Base-by-base conservation (phyloP, 2,329 filamentous ascomycete species). In the Sordariomycetes sp. region DNA sequence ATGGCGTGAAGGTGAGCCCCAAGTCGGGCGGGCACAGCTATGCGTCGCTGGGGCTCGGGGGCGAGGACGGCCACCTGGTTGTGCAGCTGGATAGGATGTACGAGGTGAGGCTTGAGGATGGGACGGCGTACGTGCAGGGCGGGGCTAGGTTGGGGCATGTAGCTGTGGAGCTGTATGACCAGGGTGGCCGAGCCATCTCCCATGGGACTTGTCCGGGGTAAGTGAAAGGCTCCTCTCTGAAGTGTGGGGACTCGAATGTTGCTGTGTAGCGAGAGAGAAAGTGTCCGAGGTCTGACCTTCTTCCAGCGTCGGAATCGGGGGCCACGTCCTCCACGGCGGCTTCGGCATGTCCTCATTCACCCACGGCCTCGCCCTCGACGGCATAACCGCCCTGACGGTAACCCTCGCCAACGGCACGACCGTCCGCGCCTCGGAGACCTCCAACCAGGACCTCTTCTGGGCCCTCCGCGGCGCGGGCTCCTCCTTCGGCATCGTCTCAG, bases 391-490 rank as follows among this genome's bases (percentile, higher is more conserved):
- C 16, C 69, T 68, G 4, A 71, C 66, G 7, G 79, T 83, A 1
- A 73, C 87, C 14, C 80, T 76, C 7, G 78, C 74, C 0, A 65
- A 67, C 16, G 81, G 82, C 2, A 60, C 72, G 16, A 63, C 76
- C 16, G 61, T 83, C 1, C 75, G 67, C 1, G 81, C 81, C 0
- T 77, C 72, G 3, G 72, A 70, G 0, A 64, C 64, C 0, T 60
- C 76, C 40, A 79, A 86, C 61, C 59, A 71, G 0, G 83, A 86
- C 56, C 71, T 87, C 1, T 87, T 82, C 70, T 88, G 83, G 83
- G 85, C 83, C 1, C 68, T 86, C 1, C 73, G 73, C 50, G 82
- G 83, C 3, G 82, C 83, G 0, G 83, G 84, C 3, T 70, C 71
- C 14, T 74, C 71, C 12, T 75, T 75, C 59, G 74, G 72, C 28